phyloP scores from a whole-genome alignment of 1,284 basidiomycete genomes.

The Rhodotorula sp. region DNA sequence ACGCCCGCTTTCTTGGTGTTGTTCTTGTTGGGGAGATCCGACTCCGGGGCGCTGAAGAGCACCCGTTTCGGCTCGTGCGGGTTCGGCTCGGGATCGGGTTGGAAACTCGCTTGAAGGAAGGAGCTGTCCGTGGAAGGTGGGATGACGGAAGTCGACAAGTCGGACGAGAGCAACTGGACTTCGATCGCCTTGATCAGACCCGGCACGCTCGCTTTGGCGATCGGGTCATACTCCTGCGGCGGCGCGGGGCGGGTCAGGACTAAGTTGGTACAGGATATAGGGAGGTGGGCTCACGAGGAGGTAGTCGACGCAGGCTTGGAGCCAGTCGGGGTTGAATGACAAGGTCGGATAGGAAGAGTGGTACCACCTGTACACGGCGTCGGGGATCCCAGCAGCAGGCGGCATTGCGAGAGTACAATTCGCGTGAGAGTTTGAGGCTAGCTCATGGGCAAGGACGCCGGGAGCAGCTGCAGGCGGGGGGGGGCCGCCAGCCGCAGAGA shows the following conservation, averaged over 20 bases:
- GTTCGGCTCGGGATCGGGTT: neutral
- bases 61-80: neutral
- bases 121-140: neutral
- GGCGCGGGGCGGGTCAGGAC: too few relatives aligned
- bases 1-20: slow-evolving; percentile 3
- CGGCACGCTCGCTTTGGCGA: slow-evolving; percentile 4
- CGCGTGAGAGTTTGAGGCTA: too few relatives aligned
- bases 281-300: slow-evolving; percentile 23
- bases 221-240: slow-evolving; percentile 11
- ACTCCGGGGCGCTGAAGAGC: neutral
- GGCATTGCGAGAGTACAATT: too few relatives aligned
- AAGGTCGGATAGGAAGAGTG: slow-evolving; percentile 36
- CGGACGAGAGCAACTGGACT: slow-evolving; percentile 41
- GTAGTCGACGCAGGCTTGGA: slow-evolving; percentile 38
- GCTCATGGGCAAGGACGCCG: too few relatives aligned
- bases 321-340: slow-evolving; percentile 39
- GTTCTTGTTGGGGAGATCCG: neutral
- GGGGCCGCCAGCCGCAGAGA: too few relatives aligned
- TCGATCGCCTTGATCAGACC: slow-evolving; percentile 41
- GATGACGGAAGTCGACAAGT: slow-evolving; percentile 36
- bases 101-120: neutral
- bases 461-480: too few relatives aligned
- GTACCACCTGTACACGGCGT: slow-evolving; percentile 25
- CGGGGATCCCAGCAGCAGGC: neutral
- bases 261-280: too few relatives aligned